A percentile compares a stretch with the other conserved stretches of the same genome.
Conservation (phyloP, 2,329 filamentous ascomycete genomes). For the Colletotrichum abscissum region DNA sequence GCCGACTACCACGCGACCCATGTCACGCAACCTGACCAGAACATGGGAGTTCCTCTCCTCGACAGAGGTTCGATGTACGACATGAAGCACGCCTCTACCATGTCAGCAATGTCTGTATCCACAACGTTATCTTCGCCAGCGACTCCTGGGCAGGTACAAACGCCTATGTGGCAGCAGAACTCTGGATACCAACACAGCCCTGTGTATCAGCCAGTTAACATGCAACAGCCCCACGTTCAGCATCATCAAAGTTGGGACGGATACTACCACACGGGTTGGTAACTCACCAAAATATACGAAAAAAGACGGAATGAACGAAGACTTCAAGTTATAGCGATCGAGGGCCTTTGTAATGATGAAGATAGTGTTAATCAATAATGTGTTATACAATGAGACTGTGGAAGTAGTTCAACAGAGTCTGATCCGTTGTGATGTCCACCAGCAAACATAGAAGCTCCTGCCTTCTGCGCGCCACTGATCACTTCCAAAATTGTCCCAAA, state of each 20-base stretch:
- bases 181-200: background rate
- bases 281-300: background rate
- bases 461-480: too few relatives aligned
- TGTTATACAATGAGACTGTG: background rate
- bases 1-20: constrained; percentile 26
- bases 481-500: constrained; percentile 10
- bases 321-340: background rate
- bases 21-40: constrained; percentile 1
- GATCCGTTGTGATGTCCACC: too few relatives aligned
- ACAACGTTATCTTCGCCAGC: background rate
- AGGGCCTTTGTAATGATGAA: background rate
- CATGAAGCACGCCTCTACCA: background rate
- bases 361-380: background rate
- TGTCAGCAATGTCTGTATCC: background rate
- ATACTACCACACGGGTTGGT: constrained; percentile 8
- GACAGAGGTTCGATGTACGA: constrained; percentile 5
- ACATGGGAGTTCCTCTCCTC: constrained; percentile 20
- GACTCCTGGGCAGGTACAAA: background rate
- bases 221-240: background rate
- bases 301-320: too few relatives aligned
- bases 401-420: background rate
- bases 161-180: background rate
- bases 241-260: constrained; percentile 10
- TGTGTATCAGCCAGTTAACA: constrained; percentile 7
- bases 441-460: background rate